Conservation (phyloP, 495 filamentous ascomycete species). For the Aspergillus cristatus region DNA sequence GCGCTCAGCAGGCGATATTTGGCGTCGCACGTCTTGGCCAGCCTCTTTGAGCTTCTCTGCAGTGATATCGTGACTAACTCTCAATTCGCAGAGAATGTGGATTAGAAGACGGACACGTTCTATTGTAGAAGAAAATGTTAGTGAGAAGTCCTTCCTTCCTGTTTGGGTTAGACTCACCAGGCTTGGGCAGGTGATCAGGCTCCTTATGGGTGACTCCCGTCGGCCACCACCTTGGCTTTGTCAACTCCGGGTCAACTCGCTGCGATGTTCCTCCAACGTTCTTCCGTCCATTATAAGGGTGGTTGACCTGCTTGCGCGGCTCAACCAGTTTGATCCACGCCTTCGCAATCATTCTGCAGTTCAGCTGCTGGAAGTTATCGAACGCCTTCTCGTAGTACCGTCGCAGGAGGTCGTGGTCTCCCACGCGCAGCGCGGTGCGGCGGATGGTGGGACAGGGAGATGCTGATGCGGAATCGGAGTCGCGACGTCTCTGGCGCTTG, state of each 20-base stretch:
- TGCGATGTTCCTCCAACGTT: constrained; percentile 29
- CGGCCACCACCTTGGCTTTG: constrained; percentile 74
- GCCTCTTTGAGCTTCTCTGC: constrained; percentile 36
- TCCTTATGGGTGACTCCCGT: constrained; percentile 57
- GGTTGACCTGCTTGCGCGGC: constrained; percentile 67
- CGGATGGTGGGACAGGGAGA: constrained; percentile 19
- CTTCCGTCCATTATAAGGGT: constrained; percentile 62
- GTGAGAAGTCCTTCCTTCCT: neutral
- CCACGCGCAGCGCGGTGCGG: constrained; percentile 43
- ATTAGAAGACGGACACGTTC: constrained; percentile 52
- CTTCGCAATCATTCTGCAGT: constrained; percentile 63
- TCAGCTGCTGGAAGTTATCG: constrained; percentile 57
- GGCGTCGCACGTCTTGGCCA: constrained; percentile 31
- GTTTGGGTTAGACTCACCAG: constrained; percentile 37
- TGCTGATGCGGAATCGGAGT: constrained; percentile 8
- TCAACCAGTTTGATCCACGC: constrained; percentile 67
- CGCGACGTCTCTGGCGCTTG: constrained; percentile 17
- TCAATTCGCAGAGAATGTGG: constrained; percentile 49
- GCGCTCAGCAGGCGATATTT: constrained; percentile 25
- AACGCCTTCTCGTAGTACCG: constrained; percentile 57
- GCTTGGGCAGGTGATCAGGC: constrained; percentile 70
- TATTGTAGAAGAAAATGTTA: constrained; percentile 16
- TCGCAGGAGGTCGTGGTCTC: constrained; percentile 47
- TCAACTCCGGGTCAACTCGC: constrained; percentile 31
- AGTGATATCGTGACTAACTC: constrained; percentile 31